Conservation (phyloP, 2,329 filamentous ascomycete genomes). For the Emericellopsis atlantica region DNA sequence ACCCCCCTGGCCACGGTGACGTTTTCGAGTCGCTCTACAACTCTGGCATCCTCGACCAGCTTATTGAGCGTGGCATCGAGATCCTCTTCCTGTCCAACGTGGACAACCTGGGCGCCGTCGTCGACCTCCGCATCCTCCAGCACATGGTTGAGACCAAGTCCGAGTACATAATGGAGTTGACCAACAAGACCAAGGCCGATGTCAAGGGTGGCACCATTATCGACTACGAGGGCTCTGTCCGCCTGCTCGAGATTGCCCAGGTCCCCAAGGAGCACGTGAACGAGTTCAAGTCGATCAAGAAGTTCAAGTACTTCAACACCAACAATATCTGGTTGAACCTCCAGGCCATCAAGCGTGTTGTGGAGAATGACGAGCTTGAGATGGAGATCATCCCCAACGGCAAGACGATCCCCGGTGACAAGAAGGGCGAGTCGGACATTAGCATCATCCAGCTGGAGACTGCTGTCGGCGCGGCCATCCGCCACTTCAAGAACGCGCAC, state of each 20-base stretch:
- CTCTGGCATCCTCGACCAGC: slow-evolving; percentile 94
- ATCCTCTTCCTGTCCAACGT: slow-evolving; percentile 98
- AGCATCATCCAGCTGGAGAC: slow-evolving; percentile 98
- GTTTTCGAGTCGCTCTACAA: slow-evolving; percentile 99
- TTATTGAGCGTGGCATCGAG: slow-evolving; percentile 89
- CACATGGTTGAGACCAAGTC: slow-evolving; percentile 97
- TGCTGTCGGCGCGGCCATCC: slow-evolving; percentile 94
- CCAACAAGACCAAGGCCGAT: slow-evolving; percentile 99
- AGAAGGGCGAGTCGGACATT: slow-evolving; percentile 98
- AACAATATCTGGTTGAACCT: slow-evolving; percentile 99
- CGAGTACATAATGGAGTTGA: slow-evolving; percentile 99
- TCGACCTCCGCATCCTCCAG: slow-evolving; percentile 94
- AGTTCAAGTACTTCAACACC: slow-evolving; percentile 99
- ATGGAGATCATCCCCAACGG: slow-evolving; percentile 99
- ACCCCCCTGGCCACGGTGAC: slow-evolving; percentile 97
- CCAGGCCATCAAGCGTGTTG: slow-evolving; percentile 93
- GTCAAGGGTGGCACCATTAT: slow-evolving; percentile 99
- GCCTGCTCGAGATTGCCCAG: slow-evolving; percentile 96
- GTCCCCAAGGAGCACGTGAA: slow-evolving; percentile 99
- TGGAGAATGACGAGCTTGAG: slow-evolving; percentile 94
- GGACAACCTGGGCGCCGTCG: slow-evolving; percentile 94
- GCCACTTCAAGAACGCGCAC: slow-evolving; percentile 96
- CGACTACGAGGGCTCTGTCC: slow-evolving; percentile 94
- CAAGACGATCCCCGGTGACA: slow-evolving; percentile 96
- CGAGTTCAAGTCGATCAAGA: slow-evolving; percentile 99